A percentile compares a stretch with the other conserved stretches of the same genome.
phyloP scores from a whole-genome alignment of 306 rosid species.

The Rosa rugosa region DNA sequence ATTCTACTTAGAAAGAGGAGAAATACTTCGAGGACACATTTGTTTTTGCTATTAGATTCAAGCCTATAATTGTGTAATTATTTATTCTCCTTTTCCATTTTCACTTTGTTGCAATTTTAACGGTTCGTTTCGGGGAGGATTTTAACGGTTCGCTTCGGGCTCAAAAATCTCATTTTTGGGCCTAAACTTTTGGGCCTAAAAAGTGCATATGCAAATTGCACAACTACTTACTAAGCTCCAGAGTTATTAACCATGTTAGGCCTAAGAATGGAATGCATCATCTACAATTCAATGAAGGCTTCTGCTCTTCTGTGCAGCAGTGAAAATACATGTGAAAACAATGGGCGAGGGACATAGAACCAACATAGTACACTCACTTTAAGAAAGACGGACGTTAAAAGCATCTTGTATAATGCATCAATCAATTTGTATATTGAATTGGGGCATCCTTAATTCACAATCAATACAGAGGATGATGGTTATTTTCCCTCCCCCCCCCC shows the following conservation, averaged over 20 bases:
- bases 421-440: background rate
- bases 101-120: too few species aligned
- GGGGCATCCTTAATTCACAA: background rate
- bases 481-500: background rate
- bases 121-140: too few species aligned
- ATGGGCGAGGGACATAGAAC: background rate
- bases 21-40: background rate
- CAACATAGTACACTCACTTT: constrained; percentile 11
- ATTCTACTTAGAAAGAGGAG: background rate
- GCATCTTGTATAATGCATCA: constrained; percentile 5
- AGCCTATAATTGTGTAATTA: too few species aligned
- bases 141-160: too few species aligned
- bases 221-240: background rate
- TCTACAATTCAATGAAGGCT: background rate
- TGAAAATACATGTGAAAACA: background rate
- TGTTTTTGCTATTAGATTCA: too few species aligned
- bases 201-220: background rate
- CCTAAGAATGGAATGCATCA: background rate
- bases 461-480: background rate
- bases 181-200: background rate
- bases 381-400: constrained; percentile 13
- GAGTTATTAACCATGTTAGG: background rate
- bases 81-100: too few species aligned
- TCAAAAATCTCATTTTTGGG: background rate
- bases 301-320: background rate